phyloP scores from a whole-genome alignment of 2,329 filamentous ascomycete genomes.

The Coniosporium tulheliwenetii region DNA sequence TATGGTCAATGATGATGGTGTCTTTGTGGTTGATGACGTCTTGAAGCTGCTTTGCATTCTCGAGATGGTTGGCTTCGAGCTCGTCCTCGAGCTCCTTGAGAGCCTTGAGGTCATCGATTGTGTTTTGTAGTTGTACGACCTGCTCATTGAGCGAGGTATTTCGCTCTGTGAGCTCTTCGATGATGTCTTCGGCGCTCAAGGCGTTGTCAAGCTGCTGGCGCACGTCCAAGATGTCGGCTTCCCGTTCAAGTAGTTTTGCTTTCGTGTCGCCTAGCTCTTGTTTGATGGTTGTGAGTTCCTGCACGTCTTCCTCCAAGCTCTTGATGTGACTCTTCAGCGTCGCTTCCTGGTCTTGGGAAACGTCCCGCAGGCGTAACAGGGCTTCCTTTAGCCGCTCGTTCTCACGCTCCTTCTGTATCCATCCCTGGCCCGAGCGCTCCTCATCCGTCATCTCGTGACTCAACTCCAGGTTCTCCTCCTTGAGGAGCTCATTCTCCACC shows the following conservation, averaged over 20 bases:
- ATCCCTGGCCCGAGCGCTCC: constrained; percentile 72
- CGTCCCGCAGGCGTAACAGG: constrained; percentile 66
- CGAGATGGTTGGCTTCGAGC: constrained; percentile 80
- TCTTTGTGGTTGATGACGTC: constrained; percentile 87
- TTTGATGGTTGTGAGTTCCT: constrained; percentile 22
- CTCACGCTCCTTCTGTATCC: constrained; percentile 79
- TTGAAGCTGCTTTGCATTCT: constrained; percentile 87
- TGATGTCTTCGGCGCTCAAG: constrained; percentile 79
- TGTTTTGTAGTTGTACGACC: constrained; percentile 65
- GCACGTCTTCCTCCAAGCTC: constrained; percentile 21
- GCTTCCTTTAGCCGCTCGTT: constrained; percentile 82
- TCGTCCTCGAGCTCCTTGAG: constrained; percentile 90
- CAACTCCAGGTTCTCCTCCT: constrained; percentile 75
- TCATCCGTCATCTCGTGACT: constrained; percentile 75
- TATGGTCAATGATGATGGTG: constrained; percentile 66
- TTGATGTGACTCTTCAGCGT: constrained; percentile 53
- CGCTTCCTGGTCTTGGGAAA: constrained; percentile 71
- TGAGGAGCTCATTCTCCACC: constrained; percentile 72
- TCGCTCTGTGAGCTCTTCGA: constrained; percentile 77
- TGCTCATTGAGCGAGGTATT: constrained; percentile 73
- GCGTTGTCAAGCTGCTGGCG: constrained; percentile 83
- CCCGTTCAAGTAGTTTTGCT: constrained; percentile 56
- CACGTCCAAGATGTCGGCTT: constrained; percentile 68
- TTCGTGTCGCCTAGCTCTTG: constrained; percentile 55
- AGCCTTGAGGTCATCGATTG: constrained; percentile 75